phyloP scores from a whole-genome alignment of 2,329 filamentous ascomycete genomes.

The Ploettnerulaceae sp. region DNA sequence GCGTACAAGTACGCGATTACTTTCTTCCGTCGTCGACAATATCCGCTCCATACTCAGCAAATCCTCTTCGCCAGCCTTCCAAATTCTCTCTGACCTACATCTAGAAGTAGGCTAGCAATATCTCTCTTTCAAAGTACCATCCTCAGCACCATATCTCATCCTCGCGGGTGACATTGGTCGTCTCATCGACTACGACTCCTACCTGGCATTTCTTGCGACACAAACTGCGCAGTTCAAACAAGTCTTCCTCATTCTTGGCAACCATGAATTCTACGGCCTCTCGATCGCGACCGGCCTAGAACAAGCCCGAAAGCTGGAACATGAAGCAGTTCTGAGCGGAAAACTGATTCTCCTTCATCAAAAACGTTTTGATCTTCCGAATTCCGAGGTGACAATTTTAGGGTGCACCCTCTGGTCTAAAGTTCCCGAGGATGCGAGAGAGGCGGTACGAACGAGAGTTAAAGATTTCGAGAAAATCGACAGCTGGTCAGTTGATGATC shows the following conservation, averaged over 20 bases:
- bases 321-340: slow-evolving; percentile 6
- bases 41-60: slow-evolving; percentile 7
- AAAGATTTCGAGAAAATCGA: slow-evolving; percentile 18
- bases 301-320: slow-evolving; percentile 10
- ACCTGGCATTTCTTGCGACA: slow-evolving; percentile 38
- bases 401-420: slow-evolving; percentile 48
- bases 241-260: slow-evolving; percentile 43
- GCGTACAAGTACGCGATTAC: too few relatives aligned
- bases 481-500: slow-evolving; percentile 12
- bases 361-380: slow-evolving; percentile 36
- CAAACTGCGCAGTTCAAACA: slow-evolving; percentile 39
- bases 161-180: slow-evolving; percentile 47
- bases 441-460: slow-evolving; percentile 12
- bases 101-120: slow-evolving; percentile 41
- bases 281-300: slow-evolving; percentile 29
- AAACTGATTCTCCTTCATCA: slow-evolving; percentile 39
- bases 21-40: slow-evolving; percentile 5
- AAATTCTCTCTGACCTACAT: slow-evolving; percentile 39
- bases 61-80: slow-evolving; percentile 4
- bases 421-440: slow-evolving; percentile 37
- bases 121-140: slow-evolving; percentile 37
- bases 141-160: slow-evolving; percentile 40
- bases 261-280: slow-evolving; percentile 43
- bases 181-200: slow-evolving; percentile 36
- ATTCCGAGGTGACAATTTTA: slow-evolving; percentile 38